A percentile compares a stretch with the other conserved stretches of the same genome.
phyloP scores from a whole-genome alignment of 768 basidiomycete genomes.

The Phaeotremella skinneri region DNA sequence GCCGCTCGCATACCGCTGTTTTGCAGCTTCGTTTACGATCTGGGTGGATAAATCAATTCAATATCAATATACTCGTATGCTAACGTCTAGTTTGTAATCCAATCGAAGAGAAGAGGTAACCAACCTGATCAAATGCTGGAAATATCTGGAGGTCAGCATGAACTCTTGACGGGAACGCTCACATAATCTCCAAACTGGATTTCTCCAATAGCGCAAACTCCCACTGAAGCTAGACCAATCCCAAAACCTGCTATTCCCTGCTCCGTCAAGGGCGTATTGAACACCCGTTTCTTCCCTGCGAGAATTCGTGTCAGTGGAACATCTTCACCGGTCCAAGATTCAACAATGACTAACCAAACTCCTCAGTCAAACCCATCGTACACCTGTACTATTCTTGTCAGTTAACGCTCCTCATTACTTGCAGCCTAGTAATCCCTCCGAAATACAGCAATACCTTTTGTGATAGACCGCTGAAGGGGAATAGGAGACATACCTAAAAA shows the following conservation, averaged over 20 bases:
- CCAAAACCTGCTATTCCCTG: conserved; percentile 89
- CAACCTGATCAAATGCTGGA: conserved; percentile 89
- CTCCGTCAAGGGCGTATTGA: conserved; percentile 77
- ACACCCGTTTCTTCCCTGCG: conserved; percentile 84
- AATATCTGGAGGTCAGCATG: conserved; percentile 60
- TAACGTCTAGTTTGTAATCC: too few species aligned
- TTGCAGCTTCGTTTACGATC: conserved; percentile 94
- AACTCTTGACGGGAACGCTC: neutral
- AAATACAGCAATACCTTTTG: neutral
- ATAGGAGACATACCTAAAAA: conserved; percentile 59
- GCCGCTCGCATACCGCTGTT: conserved; percentile 84
- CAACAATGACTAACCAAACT: conserved; percentile 67
- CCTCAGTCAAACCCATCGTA: conserved; percentile 88
- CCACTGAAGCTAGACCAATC: conserved; percentile 86
- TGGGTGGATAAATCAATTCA: conserved; percentile 48
- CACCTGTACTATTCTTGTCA: conserved; percentile 56
- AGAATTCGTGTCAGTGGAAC: conserved; percentile 5
- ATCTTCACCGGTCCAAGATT: neutral
- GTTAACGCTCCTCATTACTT: neutral
- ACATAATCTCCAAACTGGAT: conserved; percentile 58
- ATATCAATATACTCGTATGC: too few species aligned
- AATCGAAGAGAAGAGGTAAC: conserved; percentile 12
- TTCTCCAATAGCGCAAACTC: conserved; percentile 90
- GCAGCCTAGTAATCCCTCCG: neutral
- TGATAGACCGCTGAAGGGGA: neutral